Percentiles rank a stretch among this genome's conserved stretches.
phyloP scores from a whole-genome alignment of 176 grass and related monocot genomes.

The Oryza officinalis region DNA sequence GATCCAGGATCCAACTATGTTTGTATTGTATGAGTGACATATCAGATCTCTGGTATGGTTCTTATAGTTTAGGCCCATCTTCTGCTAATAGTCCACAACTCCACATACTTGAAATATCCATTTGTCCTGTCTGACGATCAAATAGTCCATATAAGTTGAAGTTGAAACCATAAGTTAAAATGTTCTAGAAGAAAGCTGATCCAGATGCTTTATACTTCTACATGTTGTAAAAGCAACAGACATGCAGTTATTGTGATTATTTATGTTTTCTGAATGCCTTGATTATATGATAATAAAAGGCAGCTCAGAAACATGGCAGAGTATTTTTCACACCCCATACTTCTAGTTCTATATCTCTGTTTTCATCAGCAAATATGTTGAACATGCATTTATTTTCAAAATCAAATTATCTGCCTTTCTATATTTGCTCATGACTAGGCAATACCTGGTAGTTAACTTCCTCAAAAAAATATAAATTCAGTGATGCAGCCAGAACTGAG shows the following conservation, averaged over 20 bases:
- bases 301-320: constrained; percentile 10
- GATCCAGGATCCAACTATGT: not conserved
- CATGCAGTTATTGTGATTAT: not conserved
- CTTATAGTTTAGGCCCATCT: not conserved
- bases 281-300: constrained; percentile 11
- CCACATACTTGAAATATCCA: not conserved
- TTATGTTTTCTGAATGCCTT: not conserved
- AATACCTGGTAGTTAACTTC: not conserved
- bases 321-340: not conserved
- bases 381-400: not conserved
- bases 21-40: constrained; percentile 7
- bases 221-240: not conserved
- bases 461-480: constrained; percentile 7
- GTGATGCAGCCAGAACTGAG: not conserved
- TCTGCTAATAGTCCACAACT: not conserved
- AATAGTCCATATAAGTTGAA: constrained; percentile 14
- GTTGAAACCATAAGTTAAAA: constrained; percentile 5
- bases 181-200: constrained; percentile 1
- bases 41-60: not conserved
- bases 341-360: not conserved
- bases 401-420: constrained; percentile 12
- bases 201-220: constrained; percentile 6
- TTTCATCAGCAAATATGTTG: not conserved
- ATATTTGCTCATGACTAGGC: constrained; percentile 26
- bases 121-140: not conserved